These are phyloP conservation scores for Sarocladium kiliense DNA, from an alignment of 2,329 filamentous ascomycete genomes.

Conservation along the genomic window DNA sequence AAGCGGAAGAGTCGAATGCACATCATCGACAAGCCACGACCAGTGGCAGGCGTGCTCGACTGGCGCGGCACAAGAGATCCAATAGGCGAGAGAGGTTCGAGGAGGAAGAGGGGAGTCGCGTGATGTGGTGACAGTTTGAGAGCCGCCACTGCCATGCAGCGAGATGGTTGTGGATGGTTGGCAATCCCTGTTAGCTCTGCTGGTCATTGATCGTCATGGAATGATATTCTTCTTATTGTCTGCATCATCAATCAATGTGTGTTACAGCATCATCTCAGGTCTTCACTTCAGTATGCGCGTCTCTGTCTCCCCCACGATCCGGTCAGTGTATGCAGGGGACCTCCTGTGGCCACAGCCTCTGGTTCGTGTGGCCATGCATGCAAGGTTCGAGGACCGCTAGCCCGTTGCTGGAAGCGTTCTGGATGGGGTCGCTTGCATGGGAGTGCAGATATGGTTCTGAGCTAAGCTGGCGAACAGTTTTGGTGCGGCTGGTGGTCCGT, in stretches of 20 bases:
- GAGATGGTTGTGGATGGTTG: too few species aligned
- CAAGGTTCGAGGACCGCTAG: constrained; percentile 3
- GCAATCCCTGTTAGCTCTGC: too few species aligned
- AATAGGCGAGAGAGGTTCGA: neutral
- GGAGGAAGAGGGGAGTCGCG: neutral
- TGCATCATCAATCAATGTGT: too few species aligned
- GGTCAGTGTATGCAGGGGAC: neutral
- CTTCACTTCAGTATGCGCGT: neutral
- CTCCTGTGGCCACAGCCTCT: neutral
- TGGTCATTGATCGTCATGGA: too few species aligned
- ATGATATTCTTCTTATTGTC: too few species aligned
- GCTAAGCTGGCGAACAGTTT: neutral
- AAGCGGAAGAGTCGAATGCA: neutral
- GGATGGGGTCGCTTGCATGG: constrained; percentile 6
- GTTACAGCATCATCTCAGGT: neutral
- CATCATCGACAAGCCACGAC: constrained; percentile 1
- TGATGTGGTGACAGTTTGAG: neutral
- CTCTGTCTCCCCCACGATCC: neutral
- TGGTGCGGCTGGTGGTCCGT: neutral
- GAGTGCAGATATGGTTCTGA: constrained; percentile 7
- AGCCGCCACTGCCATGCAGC: neutral
- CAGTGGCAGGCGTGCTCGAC: neutral
- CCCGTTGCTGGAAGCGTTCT: constrained; percentile 6
- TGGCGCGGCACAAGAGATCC: neutral
- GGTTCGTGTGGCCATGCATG: constrained; percentile 5